phyloP scores from a whole-genome alignment of 495 filamentous ascomycete genomes.

The Aspergillus asperescens region DNA sequence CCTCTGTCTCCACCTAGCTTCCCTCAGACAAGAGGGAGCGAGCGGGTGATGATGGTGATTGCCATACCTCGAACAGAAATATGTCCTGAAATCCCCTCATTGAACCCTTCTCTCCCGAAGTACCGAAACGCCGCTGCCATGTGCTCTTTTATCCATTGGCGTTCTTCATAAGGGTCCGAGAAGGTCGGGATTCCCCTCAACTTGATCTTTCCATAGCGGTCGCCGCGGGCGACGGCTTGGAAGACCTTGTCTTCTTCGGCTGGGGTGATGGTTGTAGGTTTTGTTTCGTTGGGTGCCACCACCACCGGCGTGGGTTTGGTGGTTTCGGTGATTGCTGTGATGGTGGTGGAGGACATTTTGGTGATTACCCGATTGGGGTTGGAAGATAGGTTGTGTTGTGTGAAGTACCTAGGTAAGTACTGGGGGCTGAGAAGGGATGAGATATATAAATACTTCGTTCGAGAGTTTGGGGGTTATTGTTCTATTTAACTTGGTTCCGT shows the following conservation, averaged over 20 bases:
- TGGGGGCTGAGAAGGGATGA: neutral
- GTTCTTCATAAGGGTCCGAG: constrained; percentile 52
- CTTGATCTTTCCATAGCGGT: constrained; percentile 39
- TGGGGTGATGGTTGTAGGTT: neutral
- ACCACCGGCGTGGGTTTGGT: neutral
- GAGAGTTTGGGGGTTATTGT: neutral
- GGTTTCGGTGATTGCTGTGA: neutral
- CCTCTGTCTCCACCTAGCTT: no score
- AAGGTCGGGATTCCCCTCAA: constrained; percentile 55
- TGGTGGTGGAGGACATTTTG: constrained; percentile 10
- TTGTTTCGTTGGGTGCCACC: neutral
- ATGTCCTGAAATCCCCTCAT: constrained; percentile 65
- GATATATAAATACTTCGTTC: neutral
- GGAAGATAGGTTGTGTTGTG: neutral
- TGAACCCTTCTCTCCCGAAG: constrained; percentile 65
- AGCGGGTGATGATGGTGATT: no score
- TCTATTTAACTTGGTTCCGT: neutral
- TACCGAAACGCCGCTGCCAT: constrained; percentile 68
- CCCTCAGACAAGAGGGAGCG: no score
- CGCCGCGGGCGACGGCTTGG: constrained; percentile 38
- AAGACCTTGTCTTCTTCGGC: constrained; percentile 20
- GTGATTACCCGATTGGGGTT: neutral
- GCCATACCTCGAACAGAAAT: constrained; percentile 45
- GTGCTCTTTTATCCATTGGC: constrained; percentile 64
- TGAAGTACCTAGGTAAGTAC: no score